Evolutionary conservation across 1,284 basidiomycete genomes (phyloP).

Genomic region (Fomitopsis palustris): DNA sequence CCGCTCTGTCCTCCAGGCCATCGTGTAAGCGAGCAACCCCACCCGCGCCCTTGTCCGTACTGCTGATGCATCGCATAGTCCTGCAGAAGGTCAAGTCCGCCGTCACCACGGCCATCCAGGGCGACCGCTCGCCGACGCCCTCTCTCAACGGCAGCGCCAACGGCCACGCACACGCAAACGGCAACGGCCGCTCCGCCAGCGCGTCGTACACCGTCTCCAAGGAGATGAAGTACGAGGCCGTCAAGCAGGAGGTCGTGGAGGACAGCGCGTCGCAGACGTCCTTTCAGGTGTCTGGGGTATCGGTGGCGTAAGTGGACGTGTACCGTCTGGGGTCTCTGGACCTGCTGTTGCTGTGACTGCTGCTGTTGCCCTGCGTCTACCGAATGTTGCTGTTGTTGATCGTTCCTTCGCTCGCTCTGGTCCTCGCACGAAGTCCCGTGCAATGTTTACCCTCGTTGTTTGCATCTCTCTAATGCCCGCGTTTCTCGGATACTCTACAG

Average conservation of each 20-base stretch:
- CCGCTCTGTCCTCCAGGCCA: neutral
- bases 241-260: neutral
- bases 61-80: neutral
- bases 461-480: neutral
- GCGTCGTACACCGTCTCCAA: neutral
- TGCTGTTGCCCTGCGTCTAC: neutral
- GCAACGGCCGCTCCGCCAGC: neutral
- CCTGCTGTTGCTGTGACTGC: conserved; percentile 1
- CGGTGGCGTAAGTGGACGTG: neutral
- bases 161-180: conserved; percentile 1
- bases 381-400: neutral
- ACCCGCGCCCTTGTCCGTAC: neutral
- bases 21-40: neutral
- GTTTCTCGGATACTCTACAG: too few relatives aligned
- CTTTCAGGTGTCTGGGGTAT: conserved; percentile 3
- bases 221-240: neutral
- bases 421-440: too few relatives aligned
- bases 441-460: too few relatives aligned
- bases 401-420: neutral
- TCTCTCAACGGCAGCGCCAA: neutral
- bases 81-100: neutral
- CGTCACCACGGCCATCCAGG: neutral
- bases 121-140: neutral
- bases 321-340: neutral
- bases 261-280: neutral